Evolutionary conservation across 176 grass and related monocot genomes (phyloP), one percentile per base, ranked within the genome.

Genomic region (Hordeum marinum): DNA sequence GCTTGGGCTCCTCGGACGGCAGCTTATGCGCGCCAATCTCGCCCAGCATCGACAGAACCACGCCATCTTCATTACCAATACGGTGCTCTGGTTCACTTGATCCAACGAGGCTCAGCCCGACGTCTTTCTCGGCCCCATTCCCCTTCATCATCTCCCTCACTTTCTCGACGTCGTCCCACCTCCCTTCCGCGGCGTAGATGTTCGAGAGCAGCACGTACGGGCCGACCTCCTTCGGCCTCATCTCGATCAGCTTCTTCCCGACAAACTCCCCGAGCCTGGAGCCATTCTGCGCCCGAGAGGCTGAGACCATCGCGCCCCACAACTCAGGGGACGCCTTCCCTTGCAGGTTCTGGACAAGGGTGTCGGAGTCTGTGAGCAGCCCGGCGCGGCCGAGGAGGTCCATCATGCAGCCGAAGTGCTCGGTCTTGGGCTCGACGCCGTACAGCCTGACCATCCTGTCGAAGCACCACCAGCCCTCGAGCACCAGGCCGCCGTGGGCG

Each of bases 351-450:
- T 90, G 50, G 1, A 88, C 42, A 24, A 94, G 76, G 1, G 75
- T 57, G 21, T 88, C 83, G 0, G 90, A 92, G 50, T 64, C 85
- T 48, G 31, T 78, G 4, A 92, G 63, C 8, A 95, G 55, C 23
- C 93, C 90, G n/a, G 88, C 90, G 11, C 90, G 90, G 40, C 76
- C 75, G 4, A 95, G 88, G 41, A 95, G 85, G 42, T 95, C 93
- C 87, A 95, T 84, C 90, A 95, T 88, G 82, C 93, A 92, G 10
- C 93, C 93, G 18, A 92, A 86, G 39, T 95, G 93, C 58, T 92
- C 90, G 2, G 27, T 48, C 57, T 86, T 92, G 31, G 93, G 90
- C 41, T 90, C 69, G 31, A 90, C 46, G 46, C 42, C 60, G 8
- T 94, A 86, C 5, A 43, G 32, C 58, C 83, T 79, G 83, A 90